phyloP scores from a whole-genome alignment of 2,329 filamentous ascomycete species.

The Blastomyces silverae region DNA sequence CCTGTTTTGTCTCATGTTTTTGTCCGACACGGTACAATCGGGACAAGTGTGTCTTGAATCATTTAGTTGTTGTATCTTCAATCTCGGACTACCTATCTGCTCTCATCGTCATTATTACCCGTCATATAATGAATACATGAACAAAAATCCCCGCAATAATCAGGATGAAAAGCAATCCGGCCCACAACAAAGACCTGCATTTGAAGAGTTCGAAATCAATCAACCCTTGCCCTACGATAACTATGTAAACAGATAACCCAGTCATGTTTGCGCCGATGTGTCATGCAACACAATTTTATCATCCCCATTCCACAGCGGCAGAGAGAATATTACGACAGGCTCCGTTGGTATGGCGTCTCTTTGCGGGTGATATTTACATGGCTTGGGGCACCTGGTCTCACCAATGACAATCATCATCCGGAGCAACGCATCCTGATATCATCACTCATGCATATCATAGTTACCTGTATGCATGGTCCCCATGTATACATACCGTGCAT shows the following conservation, averaged over 20 bases:
- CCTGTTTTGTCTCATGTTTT: not conserved
- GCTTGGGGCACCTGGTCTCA: not conserved
- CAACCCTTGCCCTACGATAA: not conserved
- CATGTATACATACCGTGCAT: not conserved
- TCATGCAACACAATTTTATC: not conserved
- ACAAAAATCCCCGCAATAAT: not conserved
- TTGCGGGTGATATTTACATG: not conserved
- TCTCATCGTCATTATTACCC: constrained; percentile 7
- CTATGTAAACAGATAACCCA: not conserved
- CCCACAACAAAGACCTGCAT: not conserved
- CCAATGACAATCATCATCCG: not conserved
- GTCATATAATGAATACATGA: not conserved
- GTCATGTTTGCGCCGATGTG: not conserved
- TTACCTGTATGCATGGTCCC: not conserved
- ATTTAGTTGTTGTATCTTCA: not conserved
- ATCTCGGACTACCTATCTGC: not conserved
- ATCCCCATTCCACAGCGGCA: not conserved
- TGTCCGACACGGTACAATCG: too few species aligned
- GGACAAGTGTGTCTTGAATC: not conserved
- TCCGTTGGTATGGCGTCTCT: not conserved
- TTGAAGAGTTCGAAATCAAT: not conserved
- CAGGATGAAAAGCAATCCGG: not conserved
- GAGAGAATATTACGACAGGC: not conserved
- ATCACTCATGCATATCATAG: not conserved
- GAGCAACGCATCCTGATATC: not conserved